Conservation (phyloP, 148 eudicot species). For the Chenopodium quinoa region DNA sequence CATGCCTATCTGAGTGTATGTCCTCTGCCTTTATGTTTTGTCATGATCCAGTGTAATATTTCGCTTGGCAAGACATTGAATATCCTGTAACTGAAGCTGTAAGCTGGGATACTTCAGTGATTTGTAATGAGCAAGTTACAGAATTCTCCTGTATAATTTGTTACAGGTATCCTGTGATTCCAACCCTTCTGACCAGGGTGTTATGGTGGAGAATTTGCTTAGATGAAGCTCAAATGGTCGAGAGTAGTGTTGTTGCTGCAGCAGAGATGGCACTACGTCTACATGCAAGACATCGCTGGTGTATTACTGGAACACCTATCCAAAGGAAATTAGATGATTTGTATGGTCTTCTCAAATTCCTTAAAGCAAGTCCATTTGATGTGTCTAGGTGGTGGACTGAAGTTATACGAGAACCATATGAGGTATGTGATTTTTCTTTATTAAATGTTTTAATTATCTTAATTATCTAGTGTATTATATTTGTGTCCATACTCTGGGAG, state of each 20-base stretch:
- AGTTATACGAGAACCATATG: conserved; percentile 83
- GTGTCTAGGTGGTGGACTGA: conserved; percentile 78
- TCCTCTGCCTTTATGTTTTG: background rate
- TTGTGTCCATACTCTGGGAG: background rate
- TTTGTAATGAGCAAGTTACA: background rate
- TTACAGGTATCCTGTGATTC: conserved; percentile 84
- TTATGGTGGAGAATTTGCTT: conserved; percentile 94
- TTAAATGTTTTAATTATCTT: background rate
- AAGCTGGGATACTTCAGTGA: background rate
- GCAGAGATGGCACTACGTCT: conserved; percentile 92
- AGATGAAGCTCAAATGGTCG: conserved; percentile 99
- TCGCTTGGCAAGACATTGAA: background rate
- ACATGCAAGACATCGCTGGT: conserved; percentile 82
- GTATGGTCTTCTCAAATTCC: conserved; percentile 88
- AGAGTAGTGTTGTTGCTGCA: conserved; percentile 76
- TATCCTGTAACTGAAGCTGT: background rate
- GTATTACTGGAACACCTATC: conserved; percentile 94
- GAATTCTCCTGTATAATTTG: background rate
- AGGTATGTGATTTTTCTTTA: conserved; percentile 43
- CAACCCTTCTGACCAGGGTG: conserved; percentile 77
- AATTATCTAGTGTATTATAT: background rate
- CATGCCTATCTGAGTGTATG: background rate
- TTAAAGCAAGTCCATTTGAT: conserved; percentile 76
- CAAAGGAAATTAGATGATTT: conserved; percentile 93
- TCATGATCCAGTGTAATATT: background rate